These are phyloP conservation scores for Barbarea vulgaris DNA, from an alignment of 345 rosid species.

Conservation along the genomic window DNA sequence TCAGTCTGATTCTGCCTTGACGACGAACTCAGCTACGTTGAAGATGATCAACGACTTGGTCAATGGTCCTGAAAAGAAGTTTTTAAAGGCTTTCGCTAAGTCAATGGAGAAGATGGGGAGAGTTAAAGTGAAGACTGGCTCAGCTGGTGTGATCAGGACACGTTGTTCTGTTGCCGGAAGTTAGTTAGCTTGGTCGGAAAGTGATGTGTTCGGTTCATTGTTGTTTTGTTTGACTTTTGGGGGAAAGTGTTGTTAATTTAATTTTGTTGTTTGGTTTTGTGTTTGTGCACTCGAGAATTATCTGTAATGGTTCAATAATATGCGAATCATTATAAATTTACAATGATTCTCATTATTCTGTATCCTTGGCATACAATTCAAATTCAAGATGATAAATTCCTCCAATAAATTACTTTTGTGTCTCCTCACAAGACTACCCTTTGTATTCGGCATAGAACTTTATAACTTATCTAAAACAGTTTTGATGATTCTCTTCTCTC, in stretches of 20 bases:
- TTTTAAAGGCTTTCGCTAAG: constrained; percentile 59
- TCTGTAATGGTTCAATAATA: constrained; percentile 19
- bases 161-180: constrained; percentile 66
- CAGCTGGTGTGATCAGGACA: constrained; percentile 71
- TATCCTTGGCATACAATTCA: not conserved
- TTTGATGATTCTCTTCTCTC: not conserved
- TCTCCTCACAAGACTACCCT: not conserved
- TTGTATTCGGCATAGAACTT: not conserved
- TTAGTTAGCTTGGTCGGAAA: constrained; percentile 17
- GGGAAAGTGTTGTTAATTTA: constrained; percentile 23
- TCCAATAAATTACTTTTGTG: no score
- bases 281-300: not conserved
- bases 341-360: not conserved
- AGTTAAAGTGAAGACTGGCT: constrained; percentile 67
- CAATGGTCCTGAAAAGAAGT: constrained; percentile 50
- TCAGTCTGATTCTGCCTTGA: constrained; percentile 73
- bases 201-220: constrained; percentile 13
- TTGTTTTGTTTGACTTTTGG: constrained; percentile 12
- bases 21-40: constrained; percentile 54
- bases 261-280: constrained; percentile 33
- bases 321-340: not conserved
- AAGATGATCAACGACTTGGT: constrained; percentile 51
- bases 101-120: constrained; percentile 86
- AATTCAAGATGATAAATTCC: no score
- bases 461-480: not conserved